Evolutionary conservation across 73 alveolate genomes (phyloP).

Genomic region (Stentor coeruleus): DNA sequence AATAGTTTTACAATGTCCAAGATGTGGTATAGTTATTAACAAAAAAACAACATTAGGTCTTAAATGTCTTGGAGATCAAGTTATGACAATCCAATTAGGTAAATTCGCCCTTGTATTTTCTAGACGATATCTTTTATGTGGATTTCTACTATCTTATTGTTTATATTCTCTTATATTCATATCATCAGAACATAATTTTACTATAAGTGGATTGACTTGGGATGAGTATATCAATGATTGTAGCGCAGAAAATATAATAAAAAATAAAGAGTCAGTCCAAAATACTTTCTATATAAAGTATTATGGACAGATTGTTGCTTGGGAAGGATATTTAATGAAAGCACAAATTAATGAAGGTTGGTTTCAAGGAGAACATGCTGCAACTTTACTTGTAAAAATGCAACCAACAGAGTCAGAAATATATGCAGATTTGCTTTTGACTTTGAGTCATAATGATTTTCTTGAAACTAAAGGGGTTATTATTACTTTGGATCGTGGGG

Average conservation of each 20-base stretch:
- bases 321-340: constrained; percentile 80
- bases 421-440: constrained; percentile 70
- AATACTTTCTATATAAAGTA: constrained; percentile 67
- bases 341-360: constrained; percentile 22
- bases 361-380: constrained; percentile 46
- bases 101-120: constrained; percentile 54
- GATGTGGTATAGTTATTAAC: constrained; percentile 43
- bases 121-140: constrained; percentile 30
- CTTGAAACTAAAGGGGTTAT: constrained; percentile 29
- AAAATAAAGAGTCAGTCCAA: constrained; percentile 70
- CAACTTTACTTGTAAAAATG: constrained; percentile 72
- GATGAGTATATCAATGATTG: constrained; percentile 75
- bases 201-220: constrained; percentile 62
- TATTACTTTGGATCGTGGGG: constrained; percentile 43
- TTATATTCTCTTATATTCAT: constrained; percentile 8
- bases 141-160: not conserved
- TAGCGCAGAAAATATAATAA: constrained; percentile 70
- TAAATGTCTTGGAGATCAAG: constrained; percentile 45
- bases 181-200: constrained; percentile 16
- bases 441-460: constrained; percentile 33
- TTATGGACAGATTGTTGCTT: constrained; percentile 54
- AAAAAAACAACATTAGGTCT: constrained; percentile 34
- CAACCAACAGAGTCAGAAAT: constrained; percentile 75
- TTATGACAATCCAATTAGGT: constrained; percentile 49
- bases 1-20: constrained; percentile 51